A percentile compares a stretch with the other conserved stretches of the same genome.
These are phyloP conservation scores for Mycena albidolilacea DNA, from an alignment of 768 basidiomycete species.

Conservation along the genomic window DNA sequence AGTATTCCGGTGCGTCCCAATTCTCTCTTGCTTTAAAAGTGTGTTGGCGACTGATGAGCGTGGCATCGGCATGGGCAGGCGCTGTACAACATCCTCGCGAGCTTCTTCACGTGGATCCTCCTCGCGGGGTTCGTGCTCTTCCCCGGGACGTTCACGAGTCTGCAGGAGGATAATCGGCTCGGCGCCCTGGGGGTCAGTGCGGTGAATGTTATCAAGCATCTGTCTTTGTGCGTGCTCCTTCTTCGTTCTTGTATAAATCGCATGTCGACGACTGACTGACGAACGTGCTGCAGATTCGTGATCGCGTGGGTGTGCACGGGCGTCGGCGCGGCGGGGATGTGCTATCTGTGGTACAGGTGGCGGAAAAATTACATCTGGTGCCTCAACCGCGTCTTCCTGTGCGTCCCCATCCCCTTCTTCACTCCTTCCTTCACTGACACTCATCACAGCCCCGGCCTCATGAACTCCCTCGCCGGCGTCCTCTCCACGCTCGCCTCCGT, in stretches of 20 bases:
- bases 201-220: conserved; percentile 55
- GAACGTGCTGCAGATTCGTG: conserved; percentile 58
- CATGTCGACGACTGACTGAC: not conserved
- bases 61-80: conserved; percentile 12
- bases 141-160: conserved; percentile 72
- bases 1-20: conserved; percentile 57
- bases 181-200: conserved; percentile 50
- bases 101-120: conserved; percentile 75
- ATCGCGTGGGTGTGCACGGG: conserved; percentile 70
- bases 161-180: conserved; percentile 46
- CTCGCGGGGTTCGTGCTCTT: conserved; percentile 76
- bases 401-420: conserved; percentile 34
- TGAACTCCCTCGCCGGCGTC: conserved; percentile 71
- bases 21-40: not conserved
- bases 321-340: conserved; percentile 68
- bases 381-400: conserved; percentile 71
- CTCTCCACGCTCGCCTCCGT: conserved; percentile 69
- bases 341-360: conserved; percentile 74
- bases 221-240: conserved; percentile 60
- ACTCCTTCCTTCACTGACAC: not conserved
- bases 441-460: conserved; percentile 63
- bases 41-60: too few species aligned
- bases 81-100: conserved; percentile 63
- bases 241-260: not conserved
- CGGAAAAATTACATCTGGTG: conserved; percentile 72